These are phyloP conservation scores for Sarcodon aspratus DNA, from an alignment of 768 basidiomycete species.

Conservation along the genomic window DNA sequence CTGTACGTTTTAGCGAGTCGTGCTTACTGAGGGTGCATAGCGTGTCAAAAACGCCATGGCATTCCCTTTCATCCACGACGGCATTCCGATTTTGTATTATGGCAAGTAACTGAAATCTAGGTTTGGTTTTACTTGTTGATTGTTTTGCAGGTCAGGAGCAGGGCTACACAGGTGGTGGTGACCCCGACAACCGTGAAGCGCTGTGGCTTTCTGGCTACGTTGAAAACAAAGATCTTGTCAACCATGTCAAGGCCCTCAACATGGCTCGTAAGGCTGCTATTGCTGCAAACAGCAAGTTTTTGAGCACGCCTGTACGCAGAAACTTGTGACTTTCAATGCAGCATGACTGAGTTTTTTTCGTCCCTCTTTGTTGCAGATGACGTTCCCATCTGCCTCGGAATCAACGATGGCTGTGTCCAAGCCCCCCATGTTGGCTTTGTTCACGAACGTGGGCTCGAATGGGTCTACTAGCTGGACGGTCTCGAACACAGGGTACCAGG, in stretches of 20 bases:
- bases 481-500: constrained; percentile 26
- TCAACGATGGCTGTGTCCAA: constrained; percentile 39
- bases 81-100: constrained; percentile 40
- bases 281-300: constrained; percentile 26
- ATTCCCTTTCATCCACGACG: constrained; percentile 39
- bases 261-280: constrained; percentile 41
- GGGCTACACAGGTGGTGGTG: constrained; percentile 30
- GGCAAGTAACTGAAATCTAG: constrained; percentile 14
- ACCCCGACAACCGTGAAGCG: constrained; percentile 43
- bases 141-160: constrained; percentile 33
- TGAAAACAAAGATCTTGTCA: constrained; percentile 35
- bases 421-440: constrained; percentile 40
- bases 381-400: constrained; percentile 29
- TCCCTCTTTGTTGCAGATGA: constrained; percentile 21
- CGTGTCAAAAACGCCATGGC: constrained; percentile 35
- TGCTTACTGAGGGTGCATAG: constrained; percentile 10
- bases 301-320: constrained; percentile 32
- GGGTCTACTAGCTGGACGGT: constrained; percentile 32
- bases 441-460: constrained; percentile 40
- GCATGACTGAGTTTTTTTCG: too few species aligned
- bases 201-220: constrained; percentile 51
- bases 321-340: too few species aligned
- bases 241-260: constrained; percentile 37
- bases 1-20: neutral
- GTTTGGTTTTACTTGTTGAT: neutral